Conservation (phyloP, 495 filamentous ascomycete species). For the Trichoderma orchidacearum region DNA sequence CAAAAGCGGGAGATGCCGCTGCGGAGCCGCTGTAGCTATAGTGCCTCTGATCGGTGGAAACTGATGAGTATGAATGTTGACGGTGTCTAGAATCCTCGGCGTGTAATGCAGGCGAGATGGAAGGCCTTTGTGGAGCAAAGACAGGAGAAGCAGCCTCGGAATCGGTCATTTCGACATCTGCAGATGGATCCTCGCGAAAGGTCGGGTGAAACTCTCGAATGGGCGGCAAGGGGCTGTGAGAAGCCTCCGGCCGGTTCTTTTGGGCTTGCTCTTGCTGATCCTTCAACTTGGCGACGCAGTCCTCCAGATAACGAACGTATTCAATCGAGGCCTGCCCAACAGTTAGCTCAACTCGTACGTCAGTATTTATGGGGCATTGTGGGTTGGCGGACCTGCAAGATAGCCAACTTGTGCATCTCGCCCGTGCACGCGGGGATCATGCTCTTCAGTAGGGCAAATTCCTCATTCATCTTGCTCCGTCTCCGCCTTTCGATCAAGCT, state of each 20-base stretch:
- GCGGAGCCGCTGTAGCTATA: slow-evolving; percentile 29
- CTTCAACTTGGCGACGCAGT: slow-evolving; percentile 75
- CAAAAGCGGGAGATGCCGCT: slow-evolving; percentile 32
- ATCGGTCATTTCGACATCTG: slow-evolving; percentile 36
- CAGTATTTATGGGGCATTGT: background rate
- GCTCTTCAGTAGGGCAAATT: slow-evolving; percentile 84
- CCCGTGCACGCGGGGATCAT: slow-evolving; percentile 90
- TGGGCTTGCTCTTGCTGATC: slow-evolving; percentile 29
- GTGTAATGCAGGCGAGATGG: slow-evolving; percentile 32
- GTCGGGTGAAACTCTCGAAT: slow-evolving; percentile 4
- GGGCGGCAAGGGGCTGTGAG: slow-evolving; percentile 6
- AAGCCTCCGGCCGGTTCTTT: slow-evolving; percentile 2
- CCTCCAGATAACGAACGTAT: slow-evolving; percentile 87
- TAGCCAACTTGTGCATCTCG: slow-evolving; percentile 97
- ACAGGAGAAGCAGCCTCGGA: slow-evolving; percentile 21
- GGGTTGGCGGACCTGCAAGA: slow-evolving; percentile 56
- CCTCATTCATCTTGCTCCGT: slow-evolving; percentile 97
- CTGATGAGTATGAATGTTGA: slow-evolving; percentile 32
- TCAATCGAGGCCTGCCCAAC: slow-evolving; percentile 73
- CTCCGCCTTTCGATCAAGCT: slow-evolving; percentile 85
- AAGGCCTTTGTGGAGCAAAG: slow-evolving; percentile 21
- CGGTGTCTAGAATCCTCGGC: slow-evolving; percentile 23
- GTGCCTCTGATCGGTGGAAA: slow-evolving; percentile 25
- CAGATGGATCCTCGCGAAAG: slow-evolving; percentile 8
- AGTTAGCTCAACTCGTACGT: background rate